phyloP scores from a whole-genome alignment of 331 rosid genomes.

The Quercus lobata region DNA sequence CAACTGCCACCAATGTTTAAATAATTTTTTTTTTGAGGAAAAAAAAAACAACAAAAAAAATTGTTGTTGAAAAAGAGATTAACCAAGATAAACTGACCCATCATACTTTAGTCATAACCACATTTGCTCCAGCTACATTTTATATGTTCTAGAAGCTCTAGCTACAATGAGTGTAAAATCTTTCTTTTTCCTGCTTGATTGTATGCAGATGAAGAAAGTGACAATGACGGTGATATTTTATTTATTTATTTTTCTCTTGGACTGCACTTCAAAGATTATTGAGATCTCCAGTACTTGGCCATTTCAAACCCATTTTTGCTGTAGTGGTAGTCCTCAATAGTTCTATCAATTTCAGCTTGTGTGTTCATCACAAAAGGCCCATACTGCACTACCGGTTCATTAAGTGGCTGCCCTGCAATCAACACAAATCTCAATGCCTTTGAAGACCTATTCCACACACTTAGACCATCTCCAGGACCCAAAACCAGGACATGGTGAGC shows the following conservation, averaged over 20 bases:
- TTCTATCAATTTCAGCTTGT: slow-evolving; percentile 63
- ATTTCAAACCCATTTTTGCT: slow-evolving; percentile 76
- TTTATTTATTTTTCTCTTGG: neutral
- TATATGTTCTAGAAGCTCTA: slow-evolving; percentile 39
- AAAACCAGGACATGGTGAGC: slow-evolving; percentile 69
- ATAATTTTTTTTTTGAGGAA: no score
- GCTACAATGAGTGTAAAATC: slow-evolving; percentile 2
- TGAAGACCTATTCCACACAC: slow-evolving; percentile 77
- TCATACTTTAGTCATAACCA: slow-evolving; percentile 16
- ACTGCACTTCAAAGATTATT: neutral
- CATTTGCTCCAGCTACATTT: neutral
- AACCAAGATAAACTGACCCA: slow-evolving; percentile 16
- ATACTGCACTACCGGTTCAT: slow-evolving; percentile 78
- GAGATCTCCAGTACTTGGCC: slow-evolving; percentile 66
- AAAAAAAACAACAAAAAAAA: neutral
- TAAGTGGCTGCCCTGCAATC: slow-evolving; percentile 72
- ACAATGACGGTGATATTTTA: neutral
- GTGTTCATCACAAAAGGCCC: slow-evolving; percentile 97
- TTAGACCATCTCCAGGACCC: slow-evolving; percentile 61
- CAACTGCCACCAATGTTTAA: slow-evolving; percentile 11
- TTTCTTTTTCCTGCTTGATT: slow-evolving; percentile 18
- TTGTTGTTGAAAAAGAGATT: neutral
- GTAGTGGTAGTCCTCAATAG: slow-evolving; percentile 68
- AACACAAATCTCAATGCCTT: slow-evolving; percentile 61
- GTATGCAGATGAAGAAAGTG: slow-evolving; percentile 18